Evolutionary conservation across 495 filamentous ascomycete species (phyloP), one percentile per base, ranked within the genome.

Genomic region (Aspergillus asperescens): DNA sequence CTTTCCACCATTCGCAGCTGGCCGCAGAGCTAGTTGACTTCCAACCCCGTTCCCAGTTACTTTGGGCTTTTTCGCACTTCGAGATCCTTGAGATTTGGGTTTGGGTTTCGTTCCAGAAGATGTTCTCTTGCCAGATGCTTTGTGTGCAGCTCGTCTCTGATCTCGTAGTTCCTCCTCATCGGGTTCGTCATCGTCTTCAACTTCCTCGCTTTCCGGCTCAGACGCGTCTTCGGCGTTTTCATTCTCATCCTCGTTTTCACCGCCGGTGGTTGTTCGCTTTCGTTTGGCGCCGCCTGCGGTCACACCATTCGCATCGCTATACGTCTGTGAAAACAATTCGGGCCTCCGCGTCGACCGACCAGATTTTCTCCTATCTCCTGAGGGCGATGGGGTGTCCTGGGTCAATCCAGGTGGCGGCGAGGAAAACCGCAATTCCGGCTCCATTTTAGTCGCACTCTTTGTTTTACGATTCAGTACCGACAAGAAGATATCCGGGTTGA

Each of bases 271-370:
- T 10, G 56, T 60, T 34, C 82, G 80, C 62, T 84, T 84, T 52
- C 81, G 76, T 64, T 84, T 85, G 27, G 66, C 63, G 22, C 66
- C 64, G 38, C 68, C 62, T 16, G 70, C 47, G 10, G 59, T 67
- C 32, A 56, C 63, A 4, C 64, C 62, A 22, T 65, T 57, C 20
- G 52, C 53, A 38, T 65, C 65, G 54, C 69, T 62, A 28, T 61
- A 61, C 22, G 58, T 76, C 44, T 77, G 65, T 5, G 74, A 77
- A 69, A 83, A 88, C 35, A 83, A 77, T 59, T 82, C 78, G 44
- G 88, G 88, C 54, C 80, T 83, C 57, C 84, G 88, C 55, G 83
- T 80, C 70, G 84, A 82, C 71, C 90, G 87, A 73, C 87, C 87
- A 41, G 90, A 95, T 62, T 87, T 87, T 65, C 90, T 82, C 64